Evolutionary conservation across 306 rosid species (phyloP), one percentile per base, ranked within the genome.

Genomic region (Datisca glomerata): DNA sequence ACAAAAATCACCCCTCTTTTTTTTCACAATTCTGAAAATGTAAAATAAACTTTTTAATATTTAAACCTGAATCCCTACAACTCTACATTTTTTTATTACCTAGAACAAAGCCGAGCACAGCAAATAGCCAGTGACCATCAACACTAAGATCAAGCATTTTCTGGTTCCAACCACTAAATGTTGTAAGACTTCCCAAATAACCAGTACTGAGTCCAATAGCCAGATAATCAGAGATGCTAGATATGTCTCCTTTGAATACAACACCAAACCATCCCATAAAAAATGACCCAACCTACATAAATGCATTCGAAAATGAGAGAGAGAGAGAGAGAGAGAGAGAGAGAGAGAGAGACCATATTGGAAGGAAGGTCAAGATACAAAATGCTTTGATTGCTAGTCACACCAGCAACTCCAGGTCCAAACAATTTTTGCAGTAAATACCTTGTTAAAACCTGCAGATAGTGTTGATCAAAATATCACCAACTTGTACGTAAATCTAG

Each of bases 191-290:
- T 45, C 94, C 94, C 43, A 87, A 61, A 66, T 71, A 87, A 57
- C 97, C 97, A 6, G 94, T 87, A 12, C 87, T 47, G 32, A 82
- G 41, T 46, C 80, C 93, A 45, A 87, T 74, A 17, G 83, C 76
- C 19, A 83, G 63, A 74, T 71, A 71, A 55, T 87, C 83, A 28
- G 94, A 83, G 33, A 79, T 45, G 1, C 25, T 24, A 24, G 74
- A 59, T 55, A 87, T 79, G 59, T 83, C 76, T 36, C 41, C 67
- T 67, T 87, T 87, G 71, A 83, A 83, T 34, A 69, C 86, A 43
- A 83, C 67, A 48, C 97, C 97, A 47, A 69, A 83, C 97, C 97
- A 83, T 31, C 97, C 94, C 97, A 87, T 83, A 25, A 79, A 60
- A 68, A 87, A 83, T 23, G 93, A 87, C 49, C 94, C 95, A 31